Evolutionary conservation across 768 basidiomycete genomes (phyloP).

Genomic region (Serendipita sp.): DNA sequence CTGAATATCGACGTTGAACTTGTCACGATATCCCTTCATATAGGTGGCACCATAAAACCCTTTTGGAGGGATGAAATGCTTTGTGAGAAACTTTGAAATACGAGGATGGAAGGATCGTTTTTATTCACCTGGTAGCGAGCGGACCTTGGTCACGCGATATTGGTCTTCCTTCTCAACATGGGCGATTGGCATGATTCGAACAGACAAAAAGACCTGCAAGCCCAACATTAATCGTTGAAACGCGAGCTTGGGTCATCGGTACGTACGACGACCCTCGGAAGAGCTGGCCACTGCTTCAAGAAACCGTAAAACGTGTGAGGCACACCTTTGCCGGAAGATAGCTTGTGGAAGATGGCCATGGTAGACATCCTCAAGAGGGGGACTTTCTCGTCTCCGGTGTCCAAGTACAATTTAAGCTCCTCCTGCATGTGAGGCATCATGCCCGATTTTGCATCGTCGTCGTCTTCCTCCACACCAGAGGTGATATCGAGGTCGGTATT

Average conservation of each 20-base stretch:
- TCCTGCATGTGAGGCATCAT: not conserved
- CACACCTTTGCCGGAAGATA: conserved; percentile 35
- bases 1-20: conserved; percentile 32
- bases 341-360: conserved; percentile 43
- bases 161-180: conserved; percentile 33
- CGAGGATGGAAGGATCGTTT: not conserved
- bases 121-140: conserved; percentile 31
- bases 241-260: no score
- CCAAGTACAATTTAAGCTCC: conserved; percentile 15
- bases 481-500: not conserved
- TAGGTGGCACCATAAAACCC: conserved; percentile 49
- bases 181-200: conserved; percentile 34
- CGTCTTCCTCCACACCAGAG: conserved; percentile 9
- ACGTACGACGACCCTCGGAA: conserved; percentile 49
- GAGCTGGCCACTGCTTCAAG: conserved; percentile 47
- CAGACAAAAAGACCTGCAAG: conserved; percentile 43
- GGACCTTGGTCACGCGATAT: conserved; percentile 42
- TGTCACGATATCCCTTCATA: conserved; percentile 46
- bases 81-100: no score
- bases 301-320: conserved; percentile 54
- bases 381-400: conserved; percentile 14
- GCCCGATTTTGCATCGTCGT: conserved; percentile 12
- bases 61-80: conserved; percentile 10
- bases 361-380: conserved; percentile 30
- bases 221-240: not conserved